Evolutionary conservation across 148 eudicot genomes (phyloP).

Genomic region (Rhododendron kiyosumense): DNA sequence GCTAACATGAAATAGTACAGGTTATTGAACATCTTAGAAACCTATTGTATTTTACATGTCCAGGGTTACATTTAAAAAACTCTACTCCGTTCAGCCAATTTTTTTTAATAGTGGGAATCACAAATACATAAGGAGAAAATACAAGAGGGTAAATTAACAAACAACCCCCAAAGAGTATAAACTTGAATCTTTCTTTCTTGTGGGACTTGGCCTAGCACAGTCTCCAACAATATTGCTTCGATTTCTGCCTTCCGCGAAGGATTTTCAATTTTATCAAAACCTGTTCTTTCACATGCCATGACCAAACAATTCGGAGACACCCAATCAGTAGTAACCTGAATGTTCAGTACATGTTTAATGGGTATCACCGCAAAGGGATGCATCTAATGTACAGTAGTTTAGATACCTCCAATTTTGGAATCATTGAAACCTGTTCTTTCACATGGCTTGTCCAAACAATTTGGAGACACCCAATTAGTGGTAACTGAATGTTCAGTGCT

Average conservation of each 20-base stretch:
- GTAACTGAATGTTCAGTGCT: neutral
- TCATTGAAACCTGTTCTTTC: neutral
- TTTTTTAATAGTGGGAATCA: neutral
- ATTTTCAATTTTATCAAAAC: neutral
- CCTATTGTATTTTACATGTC: neutral
- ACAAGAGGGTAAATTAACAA: neutral
- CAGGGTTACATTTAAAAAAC: neutral
- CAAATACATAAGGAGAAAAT: neutral
- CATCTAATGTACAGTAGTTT: neutral
- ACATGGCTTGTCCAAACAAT: neutral
- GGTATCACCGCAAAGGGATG: neutral
- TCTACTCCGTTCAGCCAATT: neutral
- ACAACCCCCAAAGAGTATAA: neutral
- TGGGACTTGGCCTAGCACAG: neutral
- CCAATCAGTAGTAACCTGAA: neutral
- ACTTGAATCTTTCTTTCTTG: neutral
- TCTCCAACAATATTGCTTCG: neutral
- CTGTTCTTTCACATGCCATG: neutral
- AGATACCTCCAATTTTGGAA: neutral
- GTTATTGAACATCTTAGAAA: neutral
- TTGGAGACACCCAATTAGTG: neutral
- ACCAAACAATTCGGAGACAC: neutral
- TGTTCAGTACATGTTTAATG: neutral
- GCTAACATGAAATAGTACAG: neutral
- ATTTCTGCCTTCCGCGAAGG: neutral